These are phyloP conservation scores for Desmodesmus armatus DNA, from an alignment of 139 green algal species.

Conservation along the genomic window DNA sequence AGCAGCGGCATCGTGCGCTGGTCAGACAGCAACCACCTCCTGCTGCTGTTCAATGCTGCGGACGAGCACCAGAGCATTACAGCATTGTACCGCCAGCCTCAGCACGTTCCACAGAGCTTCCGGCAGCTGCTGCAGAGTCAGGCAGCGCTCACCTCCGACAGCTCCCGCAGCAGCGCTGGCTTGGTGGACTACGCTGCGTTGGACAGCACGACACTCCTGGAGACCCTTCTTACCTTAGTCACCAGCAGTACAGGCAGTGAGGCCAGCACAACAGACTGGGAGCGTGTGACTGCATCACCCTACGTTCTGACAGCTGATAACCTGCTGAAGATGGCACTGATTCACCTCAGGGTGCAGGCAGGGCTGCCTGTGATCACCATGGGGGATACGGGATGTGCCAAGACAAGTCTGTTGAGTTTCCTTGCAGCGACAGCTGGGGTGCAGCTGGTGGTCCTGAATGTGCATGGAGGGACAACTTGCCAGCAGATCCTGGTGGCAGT, in stretches of 20 bases:
- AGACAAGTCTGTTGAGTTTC: slow-evolving; percentile 52
- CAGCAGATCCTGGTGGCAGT: slow-evolving; percentile 38
- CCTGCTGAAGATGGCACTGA: slow-evolving; percentile 28
- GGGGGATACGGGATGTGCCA: slow-evolving; percentile 28
- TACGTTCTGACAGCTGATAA: slow-evolving; percentile 31
- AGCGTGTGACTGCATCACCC: background rate
- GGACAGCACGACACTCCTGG: background rate
- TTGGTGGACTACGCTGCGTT: slow-evolving; percentile 4
- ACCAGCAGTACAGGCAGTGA: background rate
- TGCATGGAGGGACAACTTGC: slow-evolving; percentile 49
- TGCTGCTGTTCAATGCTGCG: slow-evolving; percentile 46
- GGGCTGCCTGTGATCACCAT: slow-evolving; percentile 26
- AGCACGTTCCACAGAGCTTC: slow-evolving; percentile 41
- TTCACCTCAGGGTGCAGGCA: slow-evolving; percentile 18
- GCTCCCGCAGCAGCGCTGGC: background rate
- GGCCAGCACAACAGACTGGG: background rate
- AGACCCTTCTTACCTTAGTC: background rate
- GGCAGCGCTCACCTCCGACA: background rate
- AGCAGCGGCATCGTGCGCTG: slow-evolving; percentile 32
- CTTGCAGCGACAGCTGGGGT: slow-evolving; percentile 38
- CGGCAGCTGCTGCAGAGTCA: slow-evolving; percentile 16
- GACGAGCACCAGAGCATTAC: slow-evolving; percentile 39
- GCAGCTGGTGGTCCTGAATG: slow-evolving; percentile 32
- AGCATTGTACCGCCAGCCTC: slow-evolving; percentile 42
- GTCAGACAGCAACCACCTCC: slow-evolving; percentile 49